Evolutionary conservation across 805 yeast species (phyloP), one percentile per base, ranked within the genome.

Genomic region (Scheffersomyces coipomensis): DNA sequence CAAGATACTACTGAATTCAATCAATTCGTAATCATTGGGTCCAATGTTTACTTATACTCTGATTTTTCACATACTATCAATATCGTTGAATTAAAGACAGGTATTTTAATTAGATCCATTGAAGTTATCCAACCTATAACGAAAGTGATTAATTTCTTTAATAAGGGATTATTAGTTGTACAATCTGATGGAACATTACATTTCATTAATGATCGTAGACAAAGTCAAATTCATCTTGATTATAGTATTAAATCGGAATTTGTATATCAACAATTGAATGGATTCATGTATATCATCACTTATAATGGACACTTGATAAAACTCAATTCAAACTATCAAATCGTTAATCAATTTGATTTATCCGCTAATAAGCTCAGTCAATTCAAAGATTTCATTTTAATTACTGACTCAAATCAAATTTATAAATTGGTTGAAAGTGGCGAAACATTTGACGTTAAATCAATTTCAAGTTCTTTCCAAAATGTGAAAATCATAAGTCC

Each of bases 261-360:
- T n/a, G n/a, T n/a, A 13, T 27, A 13, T 27, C 18, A 27, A 15
- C 46, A 46, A 13, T 17, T 35, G 16, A 38, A 48, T 26, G 58
- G 52, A n/a, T 19, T 27, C 32, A 43, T 33, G 3, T 52, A 45
- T 36, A 37, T 50, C 2, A 24, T 52, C 13, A 34, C 42, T 7
- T 34, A 43, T 17, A 40, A 37, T 11, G 25, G 29, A 10, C 16
- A 22, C 1, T 17, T 51, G 21, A 13, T 45, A 11, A 36, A 41
- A 16, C 12, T 52, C 5, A 40, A 44, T 29, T 31, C 43, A 5
- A 11, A 31, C 7, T 31, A 32, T 7, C 39, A 42, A 11, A 23
- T 41, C 5, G 17, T 32, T 22, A 13, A 32, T 11, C 12, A 15
- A 10, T 12, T 19, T 2, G 12, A 10, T 10, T 29, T 40, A 6